Percentiles rank a stretch among this genome's conserved stretches.
Conservation (phyloP, 2,329 filamentous ascomycete species). For the Ophiosphaerella narmari region DNA sequence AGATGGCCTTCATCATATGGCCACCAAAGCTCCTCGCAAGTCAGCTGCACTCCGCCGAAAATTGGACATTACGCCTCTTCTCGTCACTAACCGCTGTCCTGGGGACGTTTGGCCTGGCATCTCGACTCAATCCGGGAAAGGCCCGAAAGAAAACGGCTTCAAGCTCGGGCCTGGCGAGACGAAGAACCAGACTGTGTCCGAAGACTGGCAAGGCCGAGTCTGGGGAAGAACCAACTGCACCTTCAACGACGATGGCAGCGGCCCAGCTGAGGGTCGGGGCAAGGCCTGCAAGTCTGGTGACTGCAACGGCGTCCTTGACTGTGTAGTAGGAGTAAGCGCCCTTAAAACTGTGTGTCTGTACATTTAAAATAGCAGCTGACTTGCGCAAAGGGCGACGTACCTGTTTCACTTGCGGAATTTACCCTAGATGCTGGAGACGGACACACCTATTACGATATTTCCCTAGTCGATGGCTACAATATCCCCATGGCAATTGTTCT, state of each 20-base stretch:
- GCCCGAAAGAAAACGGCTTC: conserved; percentile 71
- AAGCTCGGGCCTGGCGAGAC: conserved; percentile 64
- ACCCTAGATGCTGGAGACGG: conserved; percentile 69
- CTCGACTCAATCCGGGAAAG: conserved; percentile 71
- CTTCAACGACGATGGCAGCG: conserved; percentile 67
- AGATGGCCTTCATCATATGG: conserved; percentile 42
- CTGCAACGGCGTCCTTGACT: conserved; percentile 72
- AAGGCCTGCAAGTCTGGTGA: conserved; percentile 75
- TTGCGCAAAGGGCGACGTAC: conserved; percentile 66
- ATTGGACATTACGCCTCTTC: conserved; percentile 57
- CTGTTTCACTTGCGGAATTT: conserved; percentile 80
- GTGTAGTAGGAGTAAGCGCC: conserved; percentile 66
- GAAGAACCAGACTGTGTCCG: conserved; percentile 66
- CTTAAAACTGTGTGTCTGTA: neutral
- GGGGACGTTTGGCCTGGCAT: conserved; percentile 78
- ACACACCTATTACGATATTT: conserved; percentile 84
- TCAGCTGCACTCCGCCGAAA: conserved; percentile 30
- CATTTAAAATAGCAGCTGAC: conserved; percentile 9
- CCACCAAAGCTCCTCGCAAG: conserved; percentile 32
- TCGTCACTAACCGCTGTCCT: conserved; percentile 72
- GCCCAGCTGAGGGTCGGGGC: conserved; percentile 53
- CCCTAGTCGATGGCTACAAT: conserved; percentile 84
- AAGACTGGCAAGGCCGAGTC: conserved; percentile 78
- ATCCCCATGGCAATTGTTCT: conserved; percentile 67
- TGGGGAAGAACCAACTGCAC: conserved; percentile 87